Base-by-base conservation (phyloP, 805 yeast genomes). In the Yarrowia alimentaria region DNA sequence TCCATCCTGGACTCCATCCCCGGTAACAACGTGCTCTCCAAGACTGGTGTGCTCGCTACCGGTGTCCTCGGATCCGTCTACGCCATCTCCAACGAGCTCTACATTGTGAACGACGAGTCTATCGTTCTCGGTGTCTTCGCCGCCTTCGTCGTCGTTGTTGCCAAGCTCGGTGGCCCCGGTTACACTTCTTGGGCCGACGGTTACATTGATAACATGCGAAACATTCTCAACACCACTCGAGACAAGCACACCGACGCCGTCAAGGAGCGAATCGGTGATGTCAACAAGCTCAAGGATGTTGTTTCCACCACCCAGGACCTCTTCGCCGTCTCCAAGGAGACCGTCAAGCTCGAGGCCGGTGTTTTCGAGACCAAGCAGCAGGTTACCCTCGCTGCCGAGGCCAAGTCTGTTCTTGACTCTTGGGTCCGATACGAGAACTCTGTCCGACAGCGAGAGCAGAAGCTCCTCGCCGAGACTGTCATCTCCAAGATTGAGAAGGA, bases 351-450 rank as follows among this genome's bases (percentile, higher is more conserved):
- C 65, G 99, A 93, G 79, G 94, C 96, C 58, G 80, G 88, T 73
- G 81, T 91, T 53, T 93, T 90, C 66, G 95, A 86, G 75, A 80
- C 87, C 69, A 85, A 89, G 77, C 99, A 93, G 78, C 72, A 82
- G 67, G 89, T 87, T 60, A 89, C 82, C 57, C 79, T 89, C 60
- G 91, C 95, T 53, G 62, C 75, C 57, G 96, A 89, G 77, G 98
- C 98, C 65, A 89, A 85, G 76, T 74, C 93, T 53, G 95, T 91
- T 55, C 81, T 93, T 68, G 99, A 93, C 74, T 88, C 98, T 12
- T 93, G 99, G 99, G 97, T 90, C 63, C 87, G 98, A 80, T 86
- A 85, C 73, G 99, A 93, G 78, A 84, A 87, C 61, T 89, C 88
- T 68, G 93, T 90, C 61, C 91, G 97, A 77, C 95, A 88, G 77